These are phyloP conservation scores for Penicillium pulvis DNA, from an alignment of 495 filamentous ascomycete genomes.

Conservation along the genomic window DNA sequence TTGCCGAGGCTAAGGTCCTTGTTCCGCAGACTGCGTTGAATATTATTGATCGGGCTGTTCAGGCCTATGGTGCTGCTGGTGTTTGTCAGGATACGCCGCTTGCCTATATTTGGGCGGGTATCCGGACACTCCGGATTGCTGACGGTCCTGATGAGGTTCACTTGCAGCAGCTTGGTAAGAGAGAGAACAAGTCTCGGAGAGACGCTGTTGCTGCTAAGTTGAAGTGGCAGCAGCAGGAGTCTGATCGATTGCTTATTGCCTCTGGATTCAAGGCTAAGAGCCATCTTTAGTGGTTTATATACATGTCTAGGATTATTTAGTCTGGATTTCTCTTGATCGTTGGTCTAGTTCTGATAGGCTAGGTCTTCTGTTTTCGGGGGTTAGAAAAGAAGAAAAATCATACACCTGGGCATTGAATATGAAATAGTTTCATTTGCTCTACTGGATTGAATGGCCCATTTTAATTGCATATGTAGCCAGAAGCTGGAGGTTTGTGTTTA, in stretches of 20 bases:
- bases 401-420: too few relatives aligned
- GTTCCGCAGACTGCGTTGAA: slow-evolving; percentile 74
- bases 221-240: slow-evolving; percentile 62
- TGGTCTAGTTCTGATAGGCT: too few relatives aligned
- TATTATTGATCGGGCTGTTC: slow-evolving; percentile 85
- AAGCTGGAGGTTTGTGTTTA: neutral
- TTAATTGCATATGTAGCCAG: too few relatives aligned
- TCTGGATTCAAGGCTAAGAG: slow-evolving; percentile 55
- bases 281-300: slow-evolving; percentile 30
- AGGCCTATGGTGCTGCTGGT: slow-evolving; percentile 82
- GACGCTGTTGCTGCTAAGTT: slow-evolving; percentile 64
- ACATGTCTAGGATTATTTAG: neutral
- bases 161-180: slow-evolving; percentile 82
- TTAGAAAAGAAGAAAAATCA: too few relatives aligned
- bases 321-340: neutral
- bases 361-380: too few relatives aligned
- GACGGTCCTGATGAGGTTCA: slow-evolving; percentile 96
- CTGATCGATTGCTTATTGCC: slow-evolving; percentile 65
- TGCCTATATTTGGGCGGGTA: slow-evolving; percentile 81
- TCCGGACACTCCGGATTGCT: slow-evolving; percentile 79
- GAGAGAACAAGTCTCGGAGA: slow-evolving; percentile 74
- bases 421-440: too few relatives aligned
- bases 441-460: neutral
- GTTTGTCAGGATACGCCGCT: slow-evolving; percentile 90
- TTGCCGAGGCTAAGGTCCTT: slow-evolving; percentile 84